Evolutionary conservation across 73 alveolate genomes (phyloP).

Genomic region (Durusdinium trenchii): DNA sequence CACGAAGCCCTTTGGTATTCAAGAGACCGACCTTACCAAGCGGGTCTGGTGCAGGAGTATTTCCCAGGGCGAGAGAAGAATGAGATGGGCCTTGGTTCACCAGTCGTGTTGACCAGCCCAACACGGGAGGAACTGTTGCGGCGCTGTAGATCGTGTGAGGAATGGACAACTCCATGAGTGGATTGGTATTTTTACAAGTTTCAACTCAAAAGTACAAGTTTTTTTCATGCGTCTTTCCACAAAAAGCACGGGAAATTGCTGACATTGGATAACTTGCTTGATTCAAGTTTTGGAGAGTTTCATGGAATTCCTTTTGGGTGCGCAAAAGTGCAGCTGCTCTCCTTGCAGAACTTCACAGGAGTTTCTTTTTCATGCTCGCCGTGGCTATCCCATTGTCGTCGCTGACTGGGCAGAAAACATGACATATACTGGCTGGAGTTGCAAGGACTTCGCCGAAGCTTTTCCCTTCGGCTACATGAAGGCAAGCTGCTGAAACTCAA

Average conservation of each 20-base stretch:
- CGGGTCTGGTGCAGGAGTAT: conserved; percentile 43
- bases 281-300: too few species aligned
- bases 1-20: too few species aligned
- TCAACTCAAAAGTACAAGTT: background rate
- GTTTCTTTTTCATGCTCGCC: conserved; percentile 86
- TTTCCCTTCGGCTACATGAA: conserved; percentile 95
- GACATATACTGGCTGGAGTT: conserved; percentile 73
- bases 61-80: conserved; percentile 63
- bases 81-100: conserved; percentile 47
- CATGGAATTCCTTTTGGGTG: too few species aligned
- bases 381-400: conserved; percentile 87
- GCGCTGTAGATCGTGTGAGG: background rate
- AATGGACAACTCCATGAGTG: background rate
- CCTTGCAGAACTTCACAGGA: conserved; percentile 16
- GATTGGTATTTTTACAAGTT: too few species aligned
- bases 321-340: too few species aligned
- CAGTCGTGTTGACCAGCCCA: conserved; percentile 60
- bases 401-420: conserved; percentile 90
- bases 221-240: too few species aligned
- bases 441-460: conserved; percentile 64
- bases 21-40: too few species aligned
- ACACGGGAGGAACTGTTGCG: conserved; percentile 44
- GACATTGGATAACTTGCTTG: too few species aligned
- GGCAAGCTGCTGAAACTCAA: too few species aligned
- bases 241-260: too few species aligned